Evolutionary conservation across 192 early-diverging fungal genomes (phyloP).

Genomic region (Chytriomyces sp.): DNA sequence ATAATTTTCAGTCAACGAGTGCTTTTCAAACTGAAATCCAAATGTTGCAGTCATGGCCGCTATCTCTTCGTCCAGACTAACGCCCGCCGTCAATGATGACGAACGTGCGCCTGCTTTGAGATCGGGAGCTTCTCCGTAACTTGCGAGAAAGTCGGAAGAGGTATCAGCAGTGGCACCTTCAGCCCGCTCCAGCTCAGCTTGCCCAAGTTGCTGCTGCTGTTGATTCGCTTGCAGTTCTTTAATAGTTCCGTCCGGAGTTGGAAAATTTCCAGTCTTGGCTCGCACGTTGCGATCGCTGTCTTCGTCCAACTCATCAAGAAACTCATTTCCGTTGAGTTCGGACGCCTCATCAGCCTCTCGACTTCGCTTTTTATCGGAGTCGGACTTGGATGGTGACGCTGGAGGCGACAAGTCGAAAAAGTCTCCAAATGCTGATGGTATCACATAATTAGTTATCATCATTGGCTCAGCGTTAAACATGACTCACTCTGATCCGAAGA

Average conservation of each 20-base stretch:
- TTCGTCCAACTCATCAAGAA: background rate
- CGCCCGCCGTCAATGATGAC: background rate
- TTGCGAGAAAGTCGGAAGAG: too few species aligned
- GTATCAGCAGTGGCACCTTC: background rate
- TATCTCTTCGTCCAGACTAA: slow-evolving; percentile 21
- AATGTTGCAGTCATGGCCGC: background rate
- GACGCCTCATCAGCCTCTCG: background rate
- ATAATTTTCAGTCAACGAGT: background rate
- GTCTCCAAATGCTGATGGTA: background rate
- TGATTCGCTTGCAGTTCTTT: background rate
- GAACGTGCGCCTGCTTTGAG: too few species aligned
- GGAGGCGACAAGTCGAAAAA: slow-evolving; percentile 1
- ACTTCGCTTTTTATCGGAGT: background rate
- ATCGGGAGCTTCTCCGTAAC: too few species aligned
- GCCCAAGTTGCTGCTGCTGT: background rate
- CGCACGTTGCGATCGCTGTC: background rate
- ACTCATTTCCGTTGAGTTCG: background rate
- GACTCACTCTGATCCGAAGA: background rate
- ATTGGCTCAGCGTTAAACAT: background rate
- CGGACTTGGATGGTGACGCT: background rate
- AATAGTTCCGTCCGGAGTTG: background rate
- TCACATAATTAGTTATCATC: background rate
- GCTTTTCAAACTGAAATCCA: slow-evolving; percentile 17
- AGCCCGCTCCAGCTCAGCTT: too few species aligned
- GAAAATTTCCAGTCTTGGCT: background rate